phyloP scores from a whole-genome alignment of 257 asterid species.

The Paulownia fortunei region DNA sequence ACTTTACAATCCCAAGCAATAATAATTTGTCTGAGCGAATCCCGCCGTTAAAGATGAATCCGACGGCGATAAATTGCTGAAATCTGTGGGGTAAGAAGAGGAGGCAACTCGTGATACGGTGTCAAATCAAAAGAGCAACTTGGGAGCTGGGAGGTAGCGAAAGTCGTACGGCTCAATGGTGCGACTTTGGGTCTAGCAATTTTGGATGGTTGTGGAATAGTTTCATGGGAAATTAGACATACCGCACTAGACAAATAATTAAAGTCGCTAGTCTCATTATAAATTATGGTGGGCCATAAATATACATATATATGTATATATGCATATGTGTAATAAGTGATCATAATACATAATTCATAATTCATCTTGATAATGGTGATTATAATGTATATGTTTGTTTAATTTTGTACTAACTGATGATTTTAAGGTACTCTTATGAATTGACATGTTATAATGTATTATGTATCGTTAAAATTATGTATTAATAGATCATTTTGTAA shows the following conservation, averaged over 20 bases:
- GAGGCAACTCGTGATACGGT: slow-evolving; percentile 65
- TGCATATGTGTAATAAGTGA: neutral
- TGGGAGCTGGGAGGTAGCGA: slow-evolving; percentile 39
- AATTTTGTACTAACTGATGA: too few species aligned
- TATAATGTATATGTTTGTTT: too few species aligned
- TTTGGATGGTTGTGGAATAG: slow-evolving; percentile 1
- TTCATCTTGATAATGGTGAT: neutral
- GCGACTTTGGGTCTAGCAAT: slow-evolving; percentile 31
- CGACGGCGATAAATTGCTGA: neutral
- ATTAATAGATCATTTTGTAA: too few species aligned
- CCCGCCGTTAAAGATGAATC: slow-evolving; percentile 15
- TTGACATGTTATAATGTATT: too few species aligned
- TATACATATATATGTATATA: neutral
- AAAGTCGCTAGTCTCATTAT: slow-evolving; percentile 24
- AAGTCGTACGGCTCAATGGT: slow-evolving; percentile 39
- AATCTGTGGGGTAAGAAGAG: slow-evolving; percentile 35
- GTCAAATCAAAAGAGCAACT: slow-evolving; percentile 58
- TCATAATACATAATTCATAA: neutral
- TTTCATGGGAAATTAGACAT: slow-evolving; percentile 45
- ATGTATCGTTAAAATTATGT: too few species aligned
- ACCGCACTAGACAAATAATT: slow-evolving; percentile 46
- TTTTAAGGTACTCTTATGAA: too few species aligned
- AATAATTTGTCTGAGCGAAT: neutral
- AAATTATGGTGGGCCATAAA: neutral
- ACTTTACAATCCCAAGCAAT: slow-evolving; percentile 12